A percentile compares a stretch with the other conserved stretches of the same genome.
Conservation (phyloP, 148 eudicot genomes). For the Fagopyrum homotropicum region DNA sequence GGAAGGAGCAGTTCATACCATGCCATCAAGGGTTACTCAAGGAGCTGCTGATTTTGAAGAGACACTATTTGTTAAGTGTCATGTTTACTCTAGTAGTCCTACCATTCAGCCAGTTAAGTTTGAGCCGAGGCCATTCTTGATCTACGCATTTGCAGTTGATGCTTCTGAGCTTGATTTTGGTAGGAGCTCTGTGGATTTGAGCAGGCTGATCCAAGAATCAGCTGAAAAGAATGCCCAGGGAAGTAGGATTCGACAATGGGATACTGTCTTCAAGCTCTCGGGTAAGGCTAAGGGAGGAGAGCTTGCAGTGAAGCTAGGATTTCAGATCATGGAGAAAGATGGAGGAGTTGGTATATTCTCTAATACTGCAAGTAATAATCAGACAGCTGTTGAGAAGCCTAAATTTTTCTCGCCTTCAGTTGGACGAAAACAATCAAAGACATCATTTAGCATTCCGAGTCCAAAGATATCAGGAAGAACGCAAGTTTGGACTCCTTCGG, state of each 20-base stretch:
- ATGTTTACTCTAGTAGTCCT: conserved; percentile 41
- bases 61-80: conserved; percentile 71
- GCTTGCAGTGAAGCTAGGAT: conserved; percentile 66
- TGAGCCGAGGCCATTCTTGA: conserved; percentile 73
- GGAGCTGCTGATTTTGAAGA: conserved; percentile 96
- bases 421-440: conserved; percentile 70
- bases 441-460: conserved; percentile 86
- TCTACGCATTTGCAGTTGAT: conserved; percentile 70
- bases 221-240: conserved; percentile 63
- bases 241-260: conserved; percentile 72
- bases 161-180: conserved; percentile 88
- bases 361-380: conserved; percentile 20
- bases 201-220: conserved; percentile 70
- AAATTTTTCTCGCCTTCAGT: conserved; percentile 32
- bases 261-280: conserved; percentile 53
- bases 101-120: conserved; percentile 35
- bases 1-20: conserved; percentile 85
- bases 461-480: conserved; percentile 56
- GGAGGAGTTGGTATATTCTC: conserved; percentile 56
- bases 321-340: conserved; percentile 96
- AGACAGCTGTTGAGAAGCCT: conserved; percentile 31
- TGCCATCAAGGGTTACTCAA: conserved; percentile 90
- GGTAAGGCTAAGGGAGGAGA: conserved; percentile 95
- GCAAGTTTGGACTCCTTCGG: conserved; percentile 65
- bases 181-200: conserved; percentile 59